Evolutionary conservation across 768 basidiomycete species (phyloP), one percentile per base, ranked within the genome.

Genomic region (Leccinellum albellum): DNA sequence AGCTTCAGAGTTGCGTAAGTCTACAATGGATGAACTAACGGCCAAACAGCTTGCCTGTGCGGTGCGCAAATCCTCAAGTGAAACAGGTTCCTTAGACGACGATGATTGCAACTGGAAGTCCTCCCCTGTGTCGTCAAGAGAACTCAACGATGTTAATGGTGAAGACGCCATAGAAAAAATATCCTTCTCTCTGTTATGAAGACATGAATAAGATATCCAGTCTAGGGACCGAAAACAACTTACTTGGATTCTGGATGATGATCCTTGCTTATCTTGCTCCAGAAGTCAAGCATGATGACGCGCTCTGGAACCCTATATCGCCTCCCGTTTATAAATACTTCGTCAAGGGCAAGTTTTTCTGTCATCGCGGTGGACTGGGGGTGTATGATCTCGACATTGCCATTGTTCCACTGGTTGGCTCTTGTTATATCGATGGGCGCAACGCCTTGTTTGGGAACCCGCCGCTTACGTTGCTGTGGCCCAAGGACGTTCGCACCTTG

Each of bases 281-380:
- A 98, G 67, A 99, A 99, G 71, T 99, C 96, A 49, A 99, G 81
- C 47, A 91, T 81, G 62, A 99, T 89, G 50, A 94, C 81, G 57
- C 86, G 83, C 70, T 98, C 97, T 3, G 97, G 97, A 23, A 98
- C 87, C 66, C 94, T 80, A 74, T 97, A 98, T 45, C 91, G 84
- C 61, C 91, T 87, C 31, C 90, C 90, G 64, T 92, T 92, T 64
- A 93, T 92, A 51, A 91, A 74, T 23, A 94, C 86, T 64, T 95
- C 93, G 62, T 94, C 92, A 15, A 88, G 83, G 32, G 79, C 69
- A 46, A 88, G 76, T 61, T 79, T 85, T 37, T 73, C 72, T 9
- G 75, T 64, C 42, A 78, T 68, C 14, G 78, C 74, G 40, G 78
- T 67, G 35, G 77, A 76, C 61, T 88, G 85, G 13, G 85, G 79